Percentiles rank a stretch among this genome's conserved stretches.
Conservation (phyloP, 2,329 filamentous ascomycete species). For the Fusarium albidum region DNA sequence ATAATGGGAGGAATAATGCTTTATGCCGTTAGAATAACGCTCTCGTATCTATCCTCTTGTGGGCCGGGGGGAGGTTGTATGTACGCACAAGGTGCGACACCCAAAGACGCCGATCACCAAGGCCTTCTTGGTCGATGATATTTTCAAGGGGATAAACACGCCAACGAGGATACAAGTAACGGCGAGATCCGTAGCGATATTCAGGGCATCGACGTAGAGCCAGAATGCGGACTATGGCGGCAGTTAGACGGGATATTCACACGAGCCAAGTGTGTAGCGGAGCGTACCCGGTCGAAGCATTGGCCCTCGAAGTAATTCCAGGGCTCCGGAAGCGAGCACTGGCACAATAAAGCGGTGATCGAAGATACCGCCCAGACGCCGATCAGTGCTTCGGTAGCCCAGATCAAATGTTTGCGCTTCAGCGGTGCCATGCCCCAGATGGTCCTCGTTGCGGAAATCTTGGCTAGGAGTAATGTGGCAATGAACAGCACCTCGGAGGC, state of each 20-base stretch:
- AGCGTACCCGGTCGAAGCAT: slow-evolving; percentile 28
- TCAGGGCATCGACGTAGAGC: slow-evolving; percentile 21
- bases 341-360: slow-evolving; percentile 18
- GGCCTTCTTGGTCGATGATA: slow-evolving; percentile 12
- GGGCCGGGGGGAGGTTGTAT: no score
- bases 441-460: slow-evolving; percentile 31
- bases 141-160: slow-evolving; percentile 14
- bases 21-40: not conserved
- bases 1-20: slow-evolving; percentile 32
- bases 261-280: no score
- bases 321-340: slow-evolving; percentile 26
- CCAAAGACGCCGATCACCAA: slow-evolving; percentile 25
- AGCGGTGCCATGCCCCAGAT: slow-evolving; percentile 30
- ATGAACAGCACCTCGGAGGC: slow-evolving; percentile 25
- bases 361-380: slow-evolving; percentile 22
- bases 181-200: slow-evolving; percentile 18
- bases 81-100: slow-evolving; percentile 17
- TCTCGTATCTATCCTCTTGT: not conserved
- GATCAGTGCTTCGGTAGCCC: slow-evolving; percentile 18
- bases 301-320: slow-evolving; percentile 26
- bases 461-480: slow-evolving; percentile 17
- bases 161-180: slow-evolving; percentile 16
- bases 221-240: slow-evolving; percentile 14
- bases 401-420: slow-evolving; percentile 13
- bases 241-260: not conserved